These are phyloP conservation scores for Populus hybrid DNA, from an alignment of 441 rosid genomes.

Conservation along the genomic window DNA sequence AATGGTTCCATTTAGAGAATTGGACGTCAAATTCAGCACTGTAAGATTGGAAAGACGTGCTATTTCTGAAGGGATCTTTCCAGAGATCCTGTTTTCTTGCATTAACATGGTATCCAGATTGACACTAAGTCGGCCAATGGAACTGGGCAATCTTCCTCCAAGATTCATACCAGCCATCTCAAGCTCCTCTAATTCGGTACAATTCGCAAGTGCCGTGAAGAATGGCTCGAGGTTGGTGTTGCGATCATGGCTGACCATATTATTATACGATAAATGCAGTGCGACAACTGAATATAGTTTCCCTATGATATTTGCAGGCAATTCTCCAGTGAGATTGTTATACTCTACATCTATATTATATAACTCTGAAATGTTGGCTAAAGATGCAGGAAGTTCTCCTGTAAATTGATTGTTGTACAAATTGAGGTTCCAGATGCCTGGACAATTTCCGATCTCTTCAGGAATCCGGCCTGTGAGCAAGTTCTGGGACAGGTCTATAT, in stretches of 20 bases:
- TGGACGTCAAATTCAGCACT: conserved; percentile 18
- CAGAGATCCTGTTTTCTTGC: conserved; percentile 23
- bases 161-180: conserved; percentile 51
- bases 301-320: conserved; percentile 40
- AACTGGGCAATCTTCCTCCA: conserved; percentile 43
- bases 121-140: conserved; percentile 29
- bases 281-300: conserved; percentile 18
- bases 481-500: conserved; percentile 44
- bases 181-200: conserved; percentile 39
- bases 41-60: conserved; percentile 5
- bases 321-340: conserved; percentile 40
- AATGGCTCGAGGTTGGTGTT: conserved; percentile 48
- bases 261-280: conserved; percentile 42
- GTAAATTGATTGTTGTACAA: conserved; percentile 44
- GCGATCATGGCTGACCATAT: conserved; percentile 37
- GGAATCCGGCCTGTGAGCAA: conserved; percentile 34
- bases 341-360: conserved; percentile 38
- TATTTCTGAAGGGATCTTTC: conserved; percentile 18
- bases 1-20: conserved; percentile 21
- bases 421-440: conserved; percentile 25
- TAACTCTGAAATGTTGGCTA: conserved; percentile 34
- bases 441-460: conserved; percentile 29
- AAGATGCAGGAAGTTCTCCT: conserved; percentile 40
- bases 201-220: conserved; percentile 42
- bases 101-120: conserved; percentile 4